phyloP scores from a whole-genome alignment of 495 filamentous ascomycete species.

The Cryomyces antarcticus region DNA sequence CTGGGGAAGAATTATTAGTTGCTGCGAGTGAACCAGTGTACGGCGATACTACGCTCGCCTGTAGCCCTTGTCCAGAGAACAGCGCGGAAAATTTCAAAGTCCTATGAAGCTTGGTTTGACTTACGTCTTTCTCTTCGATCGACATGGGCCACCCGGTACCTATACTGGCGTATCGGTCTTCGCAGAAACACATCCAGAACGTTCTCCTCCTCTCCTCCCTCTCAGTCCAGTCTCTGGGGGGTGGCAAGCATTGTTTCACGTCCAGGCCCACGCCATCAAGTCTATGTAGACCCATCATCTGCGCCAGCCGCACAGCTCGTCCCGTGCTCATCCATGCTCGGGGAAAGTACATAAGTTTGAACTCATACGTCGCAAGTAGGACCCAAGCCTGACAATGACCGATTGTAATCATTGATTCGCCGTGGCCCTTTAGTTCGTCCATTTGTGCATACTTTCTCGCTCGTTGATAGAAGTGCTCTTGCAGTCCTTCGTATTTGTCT shows the following conservation, averaged over 20 bases:
- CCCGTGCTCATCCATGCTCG: constrained; percentile 88
- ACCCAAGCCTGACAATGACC: constrained; percentile 68
- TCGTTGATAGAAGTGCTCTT: constrained; percentile 69
- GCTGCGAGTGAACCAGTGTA: neutral
- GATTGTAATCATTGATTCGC: constrained; percentile 66
- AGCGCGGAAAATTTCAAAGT: neutral
- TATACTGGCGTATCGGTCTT: constrained; percentile 86
- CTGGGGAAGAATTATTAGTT: constrained; percentile 14
- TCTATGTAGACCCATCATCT: constrained; percentile 90
- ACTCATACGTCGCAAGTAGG: constrained; percentile 68
- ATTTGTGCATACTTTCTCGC: constrained; percentile 76
- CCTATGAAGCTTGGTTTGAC: constrained; percentile 5
- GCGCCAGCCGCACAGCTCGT: constrained; percentile 47
- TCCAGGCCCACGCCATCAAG: constrained; percentile 72
- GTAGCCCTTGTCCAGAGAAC: neutral
- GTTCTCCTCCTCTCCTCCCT: constrained; percentile 75
- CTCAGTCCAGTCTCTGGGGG: constrained; percentile 82
- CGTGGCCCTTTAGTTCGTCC: constrained; percentile 84
- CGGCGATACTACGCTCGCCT: no score
- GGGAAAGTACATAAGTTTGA: constrained; percentile 95
- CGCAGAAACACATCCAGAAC: constrained; percentile 84
- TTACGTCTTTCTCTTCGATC: constrained; percentile 74
- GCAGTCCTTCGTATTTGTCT: constrained; percentile 57
- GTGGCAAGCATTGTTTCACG: constrained; percentile 76
- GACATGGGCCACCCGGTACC: constrained; percentile 95